A percentile compares a stretch with the other conserved stretches of the same genome.
phyloP scores from a whole-genome alignment of 192 early-diverging fungal species.

The Martensiomyces pterosporus region DNA sequence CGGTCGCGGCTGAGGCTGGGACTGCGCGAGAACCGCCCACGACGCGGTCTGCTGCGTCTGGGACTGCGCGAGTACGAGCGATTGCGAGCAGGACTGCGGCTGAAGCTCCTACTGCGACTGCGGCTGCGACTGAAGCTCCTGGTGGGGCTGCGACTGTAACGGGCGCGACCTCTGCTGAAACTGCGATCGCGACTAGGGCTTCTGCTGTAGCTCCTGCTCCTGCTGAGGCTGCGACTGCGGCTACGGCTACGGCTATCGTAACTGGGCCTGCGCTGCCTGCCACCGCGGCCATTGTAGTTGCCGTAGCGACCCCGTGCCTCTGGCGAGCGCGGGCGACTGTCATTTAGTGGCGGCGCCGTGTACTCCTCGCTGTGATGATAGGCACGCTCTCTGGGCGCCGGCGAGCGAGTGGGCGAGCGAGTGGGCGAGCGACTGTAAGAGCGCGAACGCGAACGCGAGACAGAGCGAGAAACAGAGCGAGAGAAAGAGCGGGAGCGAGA shows the following conservation, averaged over 20 bases:
- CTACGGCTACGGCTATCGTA: constrained; percentile 15
- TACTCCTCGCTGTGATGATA: constrained; percentile 11
- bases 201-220: constrained; percentile 9
- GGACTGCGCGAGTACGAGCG: too few species aligned
- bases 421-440: not conserved
- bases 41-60: too few species aligned
- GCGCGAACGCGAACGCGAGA: constrained; percentile 17
- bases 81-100: too few species aligned
- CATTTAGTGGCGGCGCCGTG: constrained; percentile 22
- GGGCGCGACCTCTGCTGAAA: constrained; percentile 6
- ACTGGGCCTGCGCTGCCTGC: constrained; percentile 4
- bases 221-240: constrained; percentile 20
- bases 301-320: too few species aligned
- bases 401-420: constrained; percentile 10
- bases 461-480: constrained; percentile 3
- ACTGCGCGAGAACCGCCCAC: too few species aligned
- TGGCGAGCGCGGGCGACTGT: not conserved
- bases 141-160: too few species aligned
- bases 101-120: constrained; percentile 6
- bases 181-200: constrained; percentile 6
- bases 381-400: too few species aligned
- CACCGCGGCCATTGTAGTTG: constrained; percentile 7
- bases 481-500: constrained; percentile 7
- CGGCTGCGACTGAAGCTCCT: too few species aligned
- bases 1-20: too few species aligned